Conservation (phyloP, 164 flowering plant species). For the Aristolochia contorta region DNA sequence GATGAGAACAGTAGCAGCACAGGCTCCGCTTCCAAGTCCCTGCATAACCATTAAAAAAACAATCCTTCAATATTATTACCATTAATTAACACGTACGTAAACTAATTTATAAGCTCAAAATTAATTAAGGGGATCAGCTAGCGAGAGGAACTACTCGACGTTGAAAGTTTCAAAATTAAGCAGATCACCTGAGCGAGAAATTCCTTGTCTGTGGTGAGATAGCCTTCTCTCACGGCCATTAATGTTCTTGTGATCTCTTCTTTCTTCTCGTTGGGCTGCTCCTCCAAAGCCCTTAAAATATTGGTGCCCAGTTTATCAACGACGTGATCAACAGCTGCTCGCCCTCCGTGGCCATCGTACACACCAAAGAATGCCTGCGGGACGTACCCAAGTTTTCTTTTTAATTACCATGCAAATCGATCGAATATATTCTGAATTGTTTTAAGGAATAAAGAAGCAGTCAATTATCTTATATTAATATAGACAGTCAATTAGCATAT, state of each 20-base stretch:
- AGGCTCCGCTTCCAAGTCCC: constrained; percentile 43
- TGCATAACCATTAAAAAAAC: constrained; percentile 7
- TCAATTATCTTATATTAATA: too few species aligned
- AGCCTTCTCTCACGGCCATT: constrained; percentile 31
- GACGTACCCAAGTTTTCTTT: too few species aligned
- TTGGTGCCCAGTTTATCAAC: constrained; percentile 38
- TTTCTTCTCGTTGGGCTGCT: neutral
- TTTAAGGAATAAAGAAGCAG: too few species aligned
- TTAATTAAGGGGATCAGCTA: too few species aligned
- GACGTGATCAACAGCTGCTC: constrained; percentile 37
- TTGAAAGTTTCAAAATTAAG: too few species aligned
- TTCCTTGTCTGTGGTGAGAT: constrained; percentile 30
- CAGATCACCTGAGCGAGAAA: constrained; percentile 38
- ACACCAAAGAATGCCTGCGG: constrained; percentile 43
- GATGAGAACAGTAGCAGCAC: constrained; percentile 38
- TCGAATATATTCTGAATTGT: too few species aligned
- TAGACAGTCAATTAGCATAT: too few species aligned
- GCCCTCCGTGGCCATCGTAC: constrained; percentile 59
- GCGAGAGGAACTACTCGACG: too few species aligned
- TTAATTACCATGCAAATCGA: too few species aligned
- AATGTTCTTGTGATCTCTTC: constrained; percentile 11
- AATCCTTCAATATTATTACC: neutral
- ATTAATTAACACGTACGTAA: too few species aligned
- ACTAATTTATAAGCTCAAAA: too few species aligned
- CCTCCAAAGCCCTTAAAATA: constrained; percentile 20